Conservation (phyloP, 2,329 filamentous ascomycete genomes). For the Fusarium clavum region DNA sequence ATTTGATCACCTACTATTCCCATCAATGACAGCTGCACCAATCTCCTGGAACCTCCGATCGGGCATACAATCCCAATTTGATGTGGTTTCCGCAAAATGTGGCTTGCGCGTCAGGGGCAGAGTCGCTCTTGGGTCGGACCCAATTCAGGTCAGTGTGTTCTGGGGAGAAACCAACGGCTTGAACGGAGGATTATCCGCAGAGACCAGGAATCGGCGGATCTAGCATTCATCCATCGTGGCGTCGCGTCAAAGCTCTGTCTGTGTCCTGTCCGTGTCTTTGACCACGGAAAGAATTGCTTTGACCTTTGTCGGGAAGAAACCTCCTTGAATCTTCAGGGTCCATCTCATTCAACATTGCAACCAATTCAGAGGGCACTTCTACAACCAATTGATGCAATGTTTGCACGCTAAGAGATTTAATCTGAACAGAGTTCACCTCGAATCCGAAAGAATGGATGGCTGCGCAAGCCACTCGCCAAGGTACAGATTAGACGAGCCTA, state of each 20-base stretch:
- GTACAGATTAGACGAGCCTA: background rate
- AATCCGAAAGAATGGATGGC: background rate
- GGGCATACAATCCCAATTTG: background rate
- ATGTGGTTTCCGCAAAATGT: background rate
- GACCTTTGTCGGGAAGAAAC: background rate
- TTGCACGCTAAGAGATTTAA: constrained; percentile 2
- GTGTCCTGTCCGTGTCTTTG: background rate
- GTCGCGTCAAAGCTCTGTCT: constrained; percentile 1
- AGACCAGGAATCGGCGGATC: background rate
- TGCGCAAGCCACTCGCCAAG: constrained; percentile 12
- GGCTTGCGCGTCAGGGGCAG: background rate
- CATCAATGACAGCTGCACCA: background rate
- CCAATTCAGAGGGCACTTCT: background rate
- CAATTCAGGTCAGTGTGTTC: background rate
- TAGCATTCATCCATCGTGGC: constrained; percentile 7
- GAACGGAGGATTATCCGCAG: background rate
- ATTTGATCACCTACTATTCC: background rate
- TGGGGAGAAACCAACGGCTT: constrained; percentile 15
- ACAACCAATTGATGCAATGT: background rate
- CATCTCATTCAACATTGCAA: background rate
- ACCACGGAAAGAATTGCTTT: background rate
- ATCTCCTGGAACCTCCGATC: background rate
- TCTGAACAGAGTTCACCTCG: constrained; percentile 9
- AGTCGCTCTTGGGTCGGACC: background rate
- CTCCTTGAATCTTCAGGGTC: background rate